Evolutionary conservation across 371 early-diverging fungal genomes (phyloP).

Genomic region (Mucor piriformis): DNA sequence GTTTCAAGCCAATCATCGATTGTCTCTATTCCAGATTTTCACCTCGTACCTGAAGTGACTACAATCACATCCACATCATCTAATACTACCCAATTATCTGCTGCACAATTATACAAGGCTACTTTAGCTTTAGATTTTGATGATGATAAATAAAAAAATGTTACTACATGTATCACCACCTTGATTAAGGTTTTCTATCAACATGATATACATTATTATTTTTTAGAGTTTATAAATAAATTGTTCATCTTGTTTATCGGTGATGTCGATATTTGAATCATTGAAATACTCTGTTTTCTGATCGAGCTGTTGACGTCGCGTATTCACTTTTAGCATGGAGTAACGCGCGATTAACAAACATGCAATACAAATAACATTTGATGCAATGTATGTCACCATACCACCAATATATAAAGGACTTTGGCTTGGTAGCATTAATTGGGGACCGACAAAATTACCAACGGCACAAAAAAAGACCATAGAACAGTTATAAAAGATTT

Average conservation of each 20-base stretch:
- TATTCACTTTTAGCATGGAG: slow-evolving; percentile 26
- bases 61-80: not conserved
- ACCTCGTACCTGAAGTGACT: slow-evolving; percentile 8
- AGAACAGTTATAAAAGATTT: slow-evolving; percentile 37
- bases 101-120: slow-evolving; percentile 1
- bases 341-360: slow-evolving; percentile 27
- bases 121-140: not conserved
- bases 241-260: not conserved
- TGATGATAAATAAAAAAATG: not conserved
- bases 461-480: slow-evolving; percentile 33
- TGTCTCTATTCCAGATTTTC: slow-evolving; percentile 18
- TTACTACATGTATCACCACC: no score
- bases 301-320: not conserved
- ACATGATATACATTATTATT: not conserved
- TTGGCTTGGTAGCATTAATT: slow-evolving; percentile 32
- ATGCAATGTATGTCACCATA: slow-evolving; percentile 29
- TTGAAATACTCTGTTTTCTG: not conserved
- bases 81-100: not conserved
- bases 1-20: slow-evolving; percentile 14
- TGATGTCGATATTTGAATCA: slow-evolving; percentile 5
- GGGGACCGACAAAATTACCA: slow-evolving; percentile 40
- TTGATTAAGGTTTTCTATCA: not conserved
- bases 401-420: slow-evolving; percentile 28
- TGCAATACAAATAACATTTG: slow-evolving; percentile 21
- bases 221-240: not conserved